A percentile compares a stretch with the other conserved stretches of the same genome.
Conservation (phyloP, 805 yeast species). For the Zygosaccharomyces gambellarensis region DNA sequence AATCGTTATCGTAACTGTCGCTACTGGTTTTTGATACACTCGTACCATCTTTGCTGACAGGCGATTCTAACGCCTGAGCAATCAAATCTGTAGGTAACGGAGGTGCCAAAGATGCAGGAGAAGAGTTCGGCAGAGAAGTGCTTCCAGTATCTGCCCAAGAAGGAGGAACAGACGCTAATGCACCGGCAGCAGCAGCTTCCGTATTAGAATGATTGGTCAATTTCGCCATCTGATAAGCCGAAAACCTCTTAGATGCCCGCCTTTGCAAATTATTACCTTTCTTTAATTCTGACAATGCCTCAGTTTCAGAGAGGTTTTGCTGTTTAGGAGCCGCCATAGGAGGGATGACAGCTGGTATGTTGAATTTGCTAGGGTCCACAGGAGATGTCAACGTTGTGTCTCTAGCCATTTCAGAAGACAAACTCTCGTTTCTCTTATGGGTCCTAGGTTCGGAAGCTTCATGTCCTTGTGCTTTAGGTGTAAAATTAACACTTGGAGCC, state of each 20-base stretch:
- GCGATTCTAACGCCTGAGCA: constrained; percentile 1
- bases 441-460: constrained; percentile 1
- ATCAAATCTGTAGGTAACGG: constrained; percentile 1
- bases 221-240: constrained; percentile 88
- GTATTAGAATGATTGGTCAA: constrained; percentile 45
- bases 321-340: constrained; percentile 5
- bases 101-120: background rate
- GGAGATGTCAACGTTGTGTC: background rate
- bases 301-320: constrained; percentile 32
- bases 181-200: constrained; percentile 25
- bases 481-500: constrained; percentile 1
- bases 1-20: background rate
- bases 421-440: background rate
- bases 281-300: constrained; percentile 74
- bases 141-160: background rate
- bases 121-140: background rate
- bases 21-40: background rate
- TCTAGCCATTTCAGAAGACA: background rate
- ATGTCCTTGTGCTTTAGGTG: constrained; percentile 2
- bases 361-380: background rate
- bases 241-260: constrained; percentile 87
- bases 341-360: background rate
- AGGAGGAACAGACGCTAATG: constrained; percentile 15
- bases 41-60: background rate
- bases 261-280: constrained; percentile 80